These are phyloP conservation scores for Cladosporium cucumerinum DNA, from an alignment of 2,329 filamentous ascomycete species.

Conservation along the genomic window DNA sequence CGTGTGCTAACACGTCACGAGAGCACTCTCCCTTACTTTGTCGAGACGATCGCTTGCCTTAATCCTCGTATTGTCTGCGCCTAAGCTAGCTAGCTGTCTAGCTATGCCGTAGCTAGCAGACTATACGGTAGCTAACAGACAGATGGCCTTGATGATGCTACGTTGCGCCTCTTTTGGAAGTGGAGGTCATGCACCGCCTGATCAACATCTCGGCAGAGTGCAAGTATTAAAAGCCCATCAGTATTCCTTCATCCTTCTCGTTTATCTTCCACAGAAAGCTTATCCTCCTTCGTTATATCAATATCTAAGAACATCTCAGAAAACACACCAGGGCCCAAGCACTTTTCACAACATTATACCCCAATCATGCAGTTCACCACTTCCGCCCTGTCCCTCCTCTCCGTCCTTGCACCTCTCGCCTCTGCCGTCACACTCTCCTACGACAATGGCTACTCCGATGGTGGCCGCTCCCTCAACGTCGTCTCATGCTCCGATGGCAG, in stretches of 20 bases:
- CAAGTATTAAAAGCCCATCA: background rate
- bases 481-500: slow-evolving; percentile 66
- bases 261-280: background rate
- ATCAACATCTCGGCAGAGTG: background rate
- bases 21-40: background rate
- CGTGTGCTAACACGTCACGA: background rate
- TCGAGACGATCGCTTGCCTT: background rate
- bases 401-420: slow-evolving; percentile 15
- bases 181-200: background rate
- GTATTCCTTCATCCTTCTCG: background rate
- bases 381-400: slow-evolving; percentile 39
- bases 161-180: background rate
- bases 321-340: background rate
- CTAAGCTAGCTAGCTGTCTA: background rate
- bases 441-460: slow-evolving; percentile 67
- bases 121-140: background rate
- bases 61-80: background rate
- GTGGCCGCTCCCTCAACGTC: slow-evolving; percentile 50
- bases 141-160: background rate
- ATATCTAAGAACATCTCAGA: background rate
- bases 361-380: slow-evolving; percentile 35
- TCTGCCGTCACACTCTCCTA: slow-evolving; percentile 52
- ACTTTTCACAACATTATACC: background rate
- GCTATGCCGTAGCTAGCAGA: background rate
- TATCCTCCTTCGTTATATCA: background rate